Base-by-base conservation (phyloP, 2,329 filamentous ascomycete species). In the Claviceps digitariae region DNA sequence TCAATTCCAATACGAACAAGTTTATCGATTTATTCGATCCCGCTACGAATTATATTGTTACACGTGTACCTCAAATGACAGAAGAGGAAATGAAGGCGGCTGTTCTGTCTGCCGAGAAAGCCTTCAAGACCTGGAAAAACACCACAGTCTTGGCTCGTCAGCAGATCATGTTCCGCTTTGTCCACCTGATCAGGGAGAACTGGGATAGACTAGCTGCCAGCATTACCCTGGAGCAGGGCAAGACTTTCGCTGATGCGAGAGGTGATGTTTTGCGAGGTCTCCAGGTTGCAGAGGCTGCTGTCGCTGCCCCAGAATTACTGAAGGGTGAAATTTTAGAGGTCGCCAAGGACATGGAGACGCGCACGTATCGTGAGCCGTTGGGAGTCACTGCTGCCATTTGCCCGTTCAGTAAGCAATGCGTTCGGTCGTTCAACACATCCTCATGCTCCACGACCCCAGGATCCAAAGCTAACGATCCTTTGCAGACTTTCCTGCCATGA, bases 141-240 rank as follows among this genome's bases (percentile, higher is more conserved):
- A 90, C 81, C 27, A 87, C 81, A 65, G 73, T 91, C 58, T 76
- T 93, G 59, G 74, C 79, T 57, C 77, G 87, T 57, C 87, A 93
- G 75, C 82, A 87, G 72, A 84, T 91, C 71, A 89, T 91, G 85
- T 91, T 93, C 77, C 86, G 85, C 69, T 90, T 89, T 63, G 86
- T 89, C 36, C 77, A 78, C 34, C 73, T 93, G 64, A 88, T 93
- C 66, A 76, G 86, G 51, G 84, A 90, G 71, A 85, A 93, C 72
- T 90, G 86, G 86, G 87, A 93, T 67, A 78, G 87, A 20, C 72
- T 93, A 59, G 87, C 87, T 17, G 87, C 87, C 13, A 89, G 84
- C 72, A 93, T 93, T 67, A 90, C 86, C 7, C 76, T 91, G 54
- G 87, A 93, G 74, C 87, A 93, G 74, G 87, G 87, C 67, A 93